Evolutionary conservation across 768 basidiomycete species (phyloP).

Genomic region (Mrakia gelida): DNA sequence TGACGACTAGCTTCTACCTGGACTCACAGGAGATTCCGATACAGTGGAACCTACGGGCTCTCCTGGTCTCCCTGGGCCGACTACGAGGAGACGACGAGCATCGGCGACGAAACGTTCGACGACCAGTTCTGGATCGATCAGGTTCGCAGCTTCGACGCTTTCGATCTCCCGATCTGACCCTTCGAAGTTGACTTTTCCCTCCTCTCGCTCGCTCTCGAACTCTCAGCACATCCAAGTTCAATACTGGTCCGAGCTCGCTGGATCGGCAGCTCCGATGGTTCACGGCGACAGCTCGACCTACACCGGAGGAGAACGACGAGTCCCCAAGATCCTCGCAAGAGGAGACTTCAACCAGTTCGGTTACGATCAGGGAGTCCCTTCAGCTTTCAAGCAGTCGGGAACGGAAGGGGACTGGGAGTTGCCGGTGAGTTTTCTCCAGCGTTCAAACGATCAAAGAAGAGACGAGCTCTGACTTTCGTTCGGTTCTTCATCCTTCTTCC

Average conservation of each 20-base stretch:
- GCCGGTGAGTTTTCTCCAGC: neutral
- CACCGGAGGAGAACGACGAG: conserved; percentile 59
- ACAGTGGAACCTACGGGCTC: conserved; percentile 77
- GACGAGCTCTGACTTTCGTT: neutral
- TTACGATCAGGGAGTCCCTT: conserved; percentile 72
- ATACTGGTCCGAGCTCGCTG: conserved; percentile 71
- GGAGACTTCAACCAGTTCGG: conserved; percentile 91
- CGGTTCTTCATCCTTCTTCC: neutral
- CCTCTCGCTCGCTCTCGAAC: too few species aligned
- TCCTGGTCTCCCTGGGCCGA: conserved; percentile 75
- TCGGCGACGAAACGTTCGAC: conserved; percentile 58
- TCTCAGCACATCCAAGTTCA: conserved; percentile 80
- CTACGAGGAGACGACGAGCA: conserved; percentile 70
- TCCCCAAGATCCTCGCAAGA: conserved; percentile 80
- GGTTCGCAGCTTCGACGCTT: too few species aligned
- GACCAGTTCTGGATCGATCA: conserved; percentile 61
- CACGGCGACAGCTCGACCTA: conserved; percentile 69
- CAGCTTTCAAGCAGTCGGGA: conserved; percentile 60
- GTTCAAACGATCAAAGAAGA: too few species aligned
- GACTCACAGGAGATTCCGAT: conserved; percentile 55
- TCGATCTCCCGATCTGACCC: too few species aligned
- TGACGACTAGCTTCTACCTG: neutral
- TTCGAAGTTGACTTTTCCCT: too few species aligned
- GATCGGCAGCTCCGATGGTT: conserved; percentile 62
- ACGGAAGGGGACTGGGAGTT: conserved; percentile 71